These are phyloP conservation scores for Petunia axillaris DNA, from an alignment of 257 asterid species.

Conservation along the genomic window DNA sequence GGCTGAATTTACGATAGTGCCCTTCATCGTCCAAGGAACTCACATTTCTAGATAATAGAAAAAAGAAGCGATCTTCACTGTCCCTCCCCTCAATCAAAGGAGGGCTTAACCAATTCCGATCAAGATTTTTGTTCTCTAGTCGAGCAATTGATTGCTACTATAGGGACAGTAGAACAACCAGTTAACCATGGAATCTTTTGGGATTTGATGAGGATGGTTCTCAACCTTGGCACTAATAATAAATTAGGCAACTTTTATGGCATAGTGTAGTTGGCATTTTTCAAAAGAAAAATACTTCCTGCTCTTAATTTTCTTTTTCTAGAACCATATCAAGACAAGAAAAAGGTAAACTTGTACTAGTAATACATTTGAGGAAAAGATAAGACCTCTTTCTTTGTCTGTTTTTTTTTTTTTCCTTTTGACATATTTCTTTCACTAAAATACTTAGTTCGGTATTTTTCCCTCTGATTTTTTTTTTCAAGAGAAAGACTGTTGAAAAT, in stretches of 20 bases:
- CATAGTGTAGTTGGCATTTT: not conserved
- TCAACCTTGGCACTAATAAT: not conserved
- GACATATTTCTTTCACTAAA: not conserved
- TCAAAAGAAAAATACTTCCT: not conserved
- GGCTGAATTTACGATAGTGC: no score
- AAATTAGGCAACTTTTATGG: not conserved
- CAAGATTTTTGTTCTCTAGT: constrained; percentile 30
- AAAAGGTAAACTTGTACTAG: not conserved
- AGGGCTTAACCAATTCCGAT: constrained; percentile 33
- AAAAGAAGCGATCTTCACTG: no score
- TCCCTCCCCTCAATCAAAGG: constrained; percentile 36
- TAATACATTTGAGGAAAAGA: not conserved
- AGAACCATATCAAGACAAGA: not conserved
- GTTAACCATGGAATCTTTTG: not conserved
- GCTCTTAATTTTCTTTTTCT: not conserved
- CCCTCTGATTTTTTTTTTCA: no score
- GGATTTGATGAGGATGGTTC: not conserved
- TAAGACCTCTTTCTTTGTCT: not conserved
- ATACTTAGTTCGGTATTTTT: no score
- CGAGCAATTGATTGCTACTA: constrained; percentile 27
- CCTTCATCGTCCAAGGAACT: no score
- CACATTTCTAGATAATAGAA: no score
- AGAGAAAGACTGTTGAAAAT: no score
- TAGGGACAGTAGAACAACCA: constrained; percentile 35
- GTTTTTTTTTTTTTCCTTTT: not conserved